Evolutionary conservation across 352 stramenopile genomes (phyloP).

Genomic region (Globisporangium nunn): DNA sequence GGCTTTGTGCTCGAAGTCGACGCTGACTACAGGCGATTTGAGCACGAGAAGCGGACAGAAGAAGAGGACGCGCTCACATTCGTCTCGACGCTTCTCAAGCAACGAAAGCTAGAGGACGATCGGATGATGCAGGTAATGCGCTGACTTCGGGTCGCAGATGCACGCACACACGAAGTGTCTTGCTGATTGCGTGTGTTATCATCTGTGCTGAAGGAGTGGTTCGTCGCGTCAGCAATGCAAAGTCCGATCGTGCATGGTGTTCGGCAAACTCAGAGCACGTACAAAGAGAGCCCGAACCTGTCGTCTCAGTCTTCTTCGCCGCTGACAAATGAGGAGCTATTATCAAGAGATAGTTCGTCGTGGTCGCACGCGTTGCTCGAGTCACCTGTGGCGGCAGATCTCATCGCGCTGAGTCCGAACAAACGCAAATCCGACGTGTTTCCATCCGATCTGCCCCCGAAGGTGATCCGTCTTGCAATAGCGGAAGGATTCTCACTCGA

Average conservation of each 20-base stretch:
- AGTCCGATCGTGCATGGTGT: slow-evolving; percentile 37
- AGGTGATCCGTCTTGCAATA: slow-evolving; percentile 41
- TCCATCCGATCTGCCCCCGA: slow-evolving; percentile 35
- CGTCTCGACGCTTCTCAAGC: slow-evolving; percentile 31
- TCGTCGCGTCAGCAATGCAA: slow-evolving; percentile 39
- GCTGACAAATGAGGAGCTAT: background rate
- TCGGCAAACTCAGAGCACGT: slow-evolving; percentile 20
- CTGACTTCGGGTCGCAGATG: no score
- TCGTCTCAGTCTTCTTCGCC: background rate
- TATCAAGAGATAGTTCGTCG: slow-evolving; percentile 9
- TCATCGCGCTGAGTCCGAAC: slow-evolving; percentile 38
- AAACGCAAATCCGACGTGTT: slow-evolving; percentile 43
- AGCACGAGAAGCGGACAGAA: slow-evolving; percentile 33
- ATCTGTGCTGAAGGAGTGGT: slow-evolving; percentile 30
- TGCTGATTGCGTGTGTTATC: background rate
- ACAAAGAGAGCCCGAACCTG: slow-evolving; percentile 9
- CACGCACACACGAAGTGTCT: background rate
- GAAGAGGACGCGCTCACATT: slow-evolving; percentile 43
- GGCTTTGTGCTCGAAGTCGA: slow-evolving; percentile 52
- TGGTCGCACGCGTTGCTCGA: slow-evolving; percentile 28
- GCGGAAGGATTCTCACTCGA: slow-evolving; percentile 40
- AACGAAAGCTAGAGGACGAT: slow-evolving; percentile 42
- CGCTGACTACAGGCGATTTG: slow-evolving; percentile 45
- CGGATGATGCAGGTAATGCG: slow-evolving; percentile 44
- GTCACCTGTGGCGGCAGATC: slow-evolving; percentile 33